Base-by-base conservation (phyloP, 2,329 filamentous ascomycete species). In the Arthrobotrys pseudoclavata region DNA sequence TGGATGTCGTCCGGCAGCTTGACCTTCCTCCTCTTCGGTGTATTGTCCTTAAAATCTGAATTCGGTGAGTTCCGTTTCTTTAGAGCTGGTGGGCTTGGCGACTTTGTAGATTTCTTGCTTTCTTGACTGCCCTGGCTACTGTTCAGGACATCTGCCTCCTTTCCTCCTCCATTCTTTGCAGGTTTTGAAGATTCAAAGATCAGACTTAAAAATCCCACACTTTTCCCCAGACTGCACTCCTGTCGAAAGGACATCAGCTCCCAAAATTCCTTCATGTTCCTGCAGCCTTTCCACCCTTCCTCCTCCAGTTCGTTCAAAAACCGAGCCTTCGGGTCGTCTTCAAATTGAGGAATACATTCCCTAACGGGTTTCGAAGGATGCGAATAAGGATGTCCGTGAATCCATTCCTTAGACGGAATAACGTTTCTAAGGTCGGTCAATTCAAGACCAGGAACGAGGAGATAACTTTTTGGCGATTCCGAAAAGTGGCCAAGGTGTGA, bases 171-270 rank as follows among this genome's bases (percentile, higher is more conserved):
- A 26, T 20, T 42, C 20, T 7, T 20, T 1, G 12, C 13, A 31
- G 22, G 34, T 12, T 52, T 74, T 4, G 85, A 83, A 0, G 89
- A 87, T 37, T 93, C 91, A 80, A 97, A 91, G 0, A 97, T 91
- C 26, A 97, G 85, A 95, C 96, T 99, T 26, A 98, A 87, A 80
- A 99, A 99, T 0, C 96, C 96, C 0, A 97, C 96, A 82, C 97
- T 87, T 18, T 94, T 88, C 0, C 96, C 96, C 37, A 94, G 93
- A 0, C 94, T 97, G 82, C 96, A 99, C 82, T 99, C 96, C 83
- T 98, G 96, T 70, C 96, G 88, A 82, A 92, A 98, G 0, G 94
- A 91, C 95, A 99, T 98, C 88, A 97, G 92, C 79, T 99, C 96
- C 96, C 96, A 99, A 82, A 99, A 99, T 80, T 94, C 90, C n/a